phyloP scores from a whole-genome alignment of 495 filamentous ascomycete species.

The Letharia columbiana region DNA sequence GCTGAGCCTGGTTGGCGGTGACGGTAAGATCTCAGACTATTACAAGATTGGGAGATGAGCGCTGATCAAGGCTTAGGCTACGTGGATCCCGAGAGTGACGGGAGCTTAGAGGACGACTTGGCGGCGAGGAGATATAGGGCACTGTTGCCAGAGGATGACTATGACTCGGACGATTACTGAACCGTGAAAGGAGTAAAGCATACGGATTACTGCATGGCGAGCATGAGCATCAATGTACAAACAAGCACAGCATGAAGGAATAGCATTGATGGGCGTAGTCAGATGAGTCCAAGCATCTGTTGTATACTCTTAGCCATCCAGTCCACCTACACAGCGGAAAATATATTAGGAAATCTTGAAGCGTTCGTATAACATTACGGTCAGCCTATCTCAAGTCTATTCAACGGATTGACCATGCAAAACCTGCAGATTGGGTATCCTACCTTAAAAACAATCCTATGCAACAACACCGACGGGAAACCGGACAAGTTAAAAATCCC shows the following conservation, averaged over 20 bases:
- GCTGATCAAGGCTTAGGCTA: slow-evolving; percentile 50
- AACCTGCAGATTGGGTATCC: too few relatives aligned
- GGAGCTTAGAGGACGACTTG: slow-evolving; percentile 80
- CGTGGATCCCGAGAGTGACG: slow-evolving; percentile 71
- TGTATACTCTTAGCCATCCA: too few relatives aligned
- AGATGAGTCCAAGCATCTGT: too few relatives aligned
- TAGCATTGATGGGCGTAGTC: not conserved
- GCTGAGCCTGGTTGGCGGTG: slow-evolving; percentile 76
- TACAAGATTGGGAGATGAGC: not conserved
- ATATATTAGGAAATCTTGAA: too few relatives aligned
- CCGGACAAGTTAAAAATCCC: not conserved
- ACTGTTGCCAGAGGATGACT: slow-evolving; percentile 42
- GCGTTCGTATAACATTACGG: too few relatives aligned
- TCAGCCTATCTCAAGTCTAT: too few relatives aligned
- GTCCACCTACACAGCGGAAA: too few relatives aligned
- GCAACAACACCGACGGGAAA: too few relatives aligned
- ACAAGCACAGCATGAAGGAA: not conserved
- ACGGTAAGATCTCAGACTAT: slow-evolving; percentile 44
- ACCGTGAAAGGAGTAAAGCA: not conserved
- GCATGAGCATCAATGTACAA: not conserved
- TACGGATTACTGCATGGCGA: not conserved
- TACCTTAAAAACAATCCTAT: not conserved
- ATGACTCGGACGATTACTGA: slow-evolving; percentile 45
- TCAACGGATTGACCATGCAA: too few relatives aligned
- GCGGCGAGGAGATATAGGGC: slow-evolving; percentile 43